Percentiles rank a stretch among this genome's conserved stretches.
Evolutionary conservation across 441 rosid species (phyloP).

Genomic region (Aquilaria agallochum): DNA sequence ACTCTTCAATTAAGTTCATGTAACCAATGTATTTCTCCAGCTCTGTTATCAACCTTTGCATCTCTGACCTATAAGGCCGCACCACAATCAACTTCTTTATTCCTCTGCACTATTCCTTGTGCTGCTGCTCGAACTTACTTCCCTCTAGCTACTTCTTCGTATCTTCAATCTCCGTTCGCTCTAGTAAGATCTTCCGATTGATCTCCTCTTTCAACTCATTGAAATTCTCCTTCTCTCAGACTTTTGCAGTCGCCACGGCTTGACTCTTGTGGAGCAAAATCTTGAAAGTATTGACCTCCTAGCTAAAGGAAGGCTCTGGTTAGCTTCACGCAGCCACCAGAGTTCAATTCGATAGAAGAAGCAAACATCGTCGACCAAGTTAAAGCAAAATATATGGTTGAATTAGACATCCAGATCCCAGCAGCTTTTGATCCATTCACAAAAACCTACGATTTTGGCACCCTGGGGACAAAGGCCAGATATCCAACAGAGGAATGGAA

Average conservation of each 20-base stretch:
- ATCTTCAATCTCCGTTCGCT: conserved; percentile 67
- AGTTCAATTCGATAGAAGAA: conserved; percentile 16
- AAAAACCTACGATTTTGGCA: too few relatives aligned
- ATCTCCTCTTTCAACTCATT: conserved; percentile 72
- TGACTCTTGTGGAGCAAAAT: conserved; percentile 80
- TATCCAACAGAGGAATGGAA: too few relatives aligned
- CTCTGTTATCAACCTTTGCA: conserved; percentile 55
- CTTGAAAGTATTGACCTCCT: conserved; percentile 78
- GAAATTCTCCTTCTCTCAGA: conserved; percentile 76
- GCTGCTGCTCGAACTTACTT: conserved; percentile 82
- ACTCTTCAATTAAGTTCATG: too few relatives aligned
- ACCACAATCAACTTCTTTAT: conserved; percentile 67
- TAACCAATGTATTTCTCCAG: conserved; percentile 61
- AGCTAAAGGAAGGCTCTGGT: conserved; percentile 72
- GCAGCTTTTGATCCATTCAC: neutral
- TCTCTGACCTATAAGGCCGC: conserved; percentile 80
- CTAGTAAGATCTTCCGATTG: conserved; percentile 60
- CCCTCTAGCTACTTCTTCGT: conserved; percentile 76
- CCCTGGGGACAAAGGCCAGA: too few relatives aligned
- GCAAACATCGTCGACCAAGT: too few relatives aligned
- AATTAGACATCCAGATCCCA: neutral
- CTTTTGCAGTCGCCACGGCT: conserved; percentile 63
- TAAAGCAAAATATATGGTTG: too few relatives aligned
- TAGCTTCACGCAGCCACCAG: conserved; percentile 53
- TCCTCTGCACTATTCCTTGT: conserved; percentile 87